Conservation (phyloP, 768 basidiomycete species). For the Tylopilus subfusipes region DNA sequence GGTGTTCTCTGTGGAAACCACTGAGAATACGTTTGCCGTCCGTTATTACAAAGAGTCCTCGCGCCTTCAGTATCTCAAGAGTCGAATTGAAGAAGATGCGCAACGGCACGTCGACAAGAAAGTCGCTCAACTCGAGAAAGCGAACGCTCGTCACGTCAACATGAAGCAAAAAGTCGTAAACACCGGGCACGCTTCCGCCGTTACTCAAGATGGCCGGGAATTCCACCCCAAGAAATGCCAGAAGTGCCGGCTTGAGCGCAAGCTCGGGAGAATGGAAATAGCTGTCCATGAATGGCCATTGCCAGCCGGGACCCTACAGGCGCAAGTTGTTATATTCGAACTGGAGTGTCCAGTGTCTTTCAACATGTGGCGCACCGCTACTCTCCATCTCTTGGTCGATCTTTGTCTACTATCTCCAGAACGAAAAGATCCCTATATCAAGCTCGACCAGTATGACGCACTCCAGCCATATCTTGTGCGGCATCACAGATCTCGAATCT, state of each 20-base stretch:
- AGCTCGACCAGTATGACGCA: conserved; percentile 12
- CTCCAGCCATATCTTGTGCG: conserved; percentile 11
- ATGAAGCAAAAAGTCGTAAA: conserved; percentile 14
- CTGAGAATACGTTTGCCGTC: conserved; percentile 28
- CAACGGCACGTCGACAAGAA: conserved; percentile 21
- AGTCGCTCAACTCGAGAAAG: conserved; percentile 25
- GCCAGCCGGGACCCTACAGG: conserved; percentile 24
- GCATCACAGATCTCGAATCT: conserved; percentile 18
- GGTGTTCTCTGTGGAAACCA: conserved; percentile 31
- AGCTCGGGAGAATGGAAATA: conserved; percentile 31
- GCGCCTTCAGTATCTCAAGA: conserved; percentile 25
- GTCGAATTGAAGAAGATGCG: conserved; percentile 31
- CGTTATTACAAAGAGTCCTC: conserved; percentile 33
- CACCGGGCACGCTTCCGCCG: background rate
- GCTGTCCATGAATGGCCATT: conserved; percentile 46
- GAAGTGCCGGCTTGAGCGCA: conserved; percentile 29
- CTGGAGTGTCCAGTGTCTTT: conserved; percentile 38
- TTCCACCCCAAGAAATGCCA: conserved; percentile 16
- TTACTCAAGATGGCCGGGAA: conserved; percentile 3
- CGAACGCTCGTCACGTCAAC: conserved; percentile 20
- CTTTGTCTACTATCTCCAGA: conserved; percentile 23
- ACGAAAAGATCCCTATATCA: conserved; percentile 7
- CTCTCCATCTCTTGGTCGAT: conserved; percentile 38
- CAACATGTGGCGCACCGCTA: conserved; percentile 42
- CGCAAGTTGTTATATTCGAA: conserved; percentile 41